Evolutionary conservation across 2,329 filamentous ascomycete species (phyloP).

Genomic region (Exophiala bonariae): DNA sequence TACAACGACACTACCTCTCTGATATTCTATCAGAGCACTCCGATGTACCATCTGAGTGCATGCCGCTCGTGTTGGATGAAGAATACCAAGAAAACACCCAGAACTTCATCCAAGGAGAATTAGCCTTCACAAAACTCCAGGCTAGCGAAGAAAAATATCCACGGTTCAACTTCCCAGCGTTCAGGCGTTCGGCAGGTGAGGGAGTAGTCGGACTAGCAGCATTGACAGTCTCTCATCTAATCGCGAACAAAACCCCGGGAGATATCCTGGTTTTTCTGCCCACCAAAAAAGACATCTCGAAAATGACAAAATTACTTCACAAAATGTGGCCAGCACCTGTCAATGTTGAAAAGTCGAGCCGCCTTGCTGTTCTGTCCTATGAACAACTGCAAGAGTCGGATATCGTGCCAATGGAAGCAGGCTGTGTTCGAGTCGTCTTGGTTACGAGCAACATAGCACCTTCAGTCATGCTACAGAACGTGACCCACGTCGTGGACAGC

Average conservation of each 20-base stretch:
- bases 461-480: constrained; percentile 95
- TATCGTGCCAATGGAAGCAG: too few relatives aligned
- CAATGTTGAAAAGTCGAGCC: constrained; percentile 40
- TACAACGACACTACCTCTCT: constrained; percentile 82
- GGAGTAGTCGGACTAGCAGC: constrained; percentile 37
- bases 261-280: constrained; percentile 91
- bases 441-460: constrained; percentile 98
- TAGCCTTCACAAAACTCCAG: too few relatives aligned
- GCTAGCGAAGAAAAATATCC: too few relatives aligned
- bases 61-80: constrained; percentile 10
- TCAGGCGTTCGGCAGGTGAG: too few relatives aligned
- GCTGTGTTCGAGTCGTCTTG: constrained; percentile 86
- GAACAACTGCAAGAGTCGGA: too few relatives aligned
- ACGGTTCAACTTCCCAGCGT: too few relatives aligned
- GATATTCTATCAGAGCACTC: constrained; percentile 60
- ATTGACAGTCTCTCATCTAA: constrained; percentile 48
- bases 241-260: constrained; percentile 47
- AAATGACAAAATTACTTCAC: constrained; percentile 51
- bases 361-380: constrained; percentile 42
- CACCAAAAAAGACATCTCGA: constrained; percentile 85
- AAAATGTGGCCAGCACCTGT: constrained; percentile 33
- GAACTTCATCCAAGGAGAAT: background rate
- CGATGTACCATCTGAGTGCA: constrained; percentile 7
- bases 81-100: constrained; percentile 7
- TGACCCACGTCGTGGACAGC: constrained; percentile 93